phyloP scores from a whole-genome alignment of 2,329 filamentous ascomycete species.

The Colletotrichum scovillei region DNA sequence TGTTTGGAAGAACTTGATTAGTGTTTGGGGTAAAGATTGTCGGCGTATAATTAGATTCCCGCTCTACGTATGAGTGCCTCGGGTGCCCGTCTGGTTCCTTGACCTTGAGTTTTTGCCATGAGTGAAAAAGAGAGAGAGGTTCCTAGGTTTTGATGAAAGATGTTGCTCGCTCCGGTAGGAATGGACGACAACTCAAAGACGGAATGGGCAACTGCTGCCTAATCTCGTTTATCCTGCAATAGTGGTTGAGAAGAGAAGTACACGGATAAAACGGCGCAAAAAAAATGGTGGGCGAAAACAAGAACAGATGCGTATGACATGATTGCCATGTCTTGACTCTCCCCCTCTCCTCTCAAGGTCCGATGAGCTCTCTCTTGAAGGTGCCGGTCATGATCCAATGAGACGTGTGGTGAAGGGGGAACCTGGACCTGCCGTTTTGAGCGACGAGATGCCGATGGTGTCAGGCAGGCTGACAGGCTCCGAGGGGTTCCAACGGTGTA shows the following conservation, averaged over 20 bases:
- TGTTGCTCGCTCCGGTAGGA: no score
- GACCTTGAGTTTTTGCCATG: neutral
- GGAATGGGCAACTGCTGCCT: no score
- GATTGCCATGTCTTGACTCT: neutral
- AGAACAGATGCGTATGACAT: neutral
- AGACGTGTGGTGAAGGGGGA: neutral
- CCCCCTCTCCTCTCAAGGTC: no score
- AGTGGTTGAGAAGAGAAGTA: no score
- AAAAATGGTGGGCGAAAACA: no score
- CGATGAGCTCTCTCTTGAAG: neutral
- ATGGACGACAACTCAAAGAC: no score
- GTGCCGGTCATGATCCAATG: neutral
- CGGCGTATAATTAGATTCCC: neutral
- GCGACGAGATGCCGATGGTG: neutral
- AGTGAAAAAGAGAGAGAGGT: no score
- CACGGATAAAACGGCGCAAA: no score
- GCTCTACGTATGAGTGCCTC: neutral
- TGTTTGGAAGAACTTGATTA: constrained; percentile 6
- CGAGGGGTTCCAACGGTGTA: no score
- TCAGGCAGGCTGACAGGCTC: neutral
- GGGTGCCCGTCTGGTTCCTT: neutral
- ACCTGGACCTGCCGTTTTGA: constrained; percentile 1
- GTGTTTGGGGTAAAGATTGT: constrained; percentile 16
- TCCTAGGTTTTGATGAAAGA: no score
- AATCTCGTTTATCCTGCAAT: no score